Evolutionary conservation across 163 green algal genomes (phyloP).

Genomic region (Trebouxia gelatinosa): DNA sequence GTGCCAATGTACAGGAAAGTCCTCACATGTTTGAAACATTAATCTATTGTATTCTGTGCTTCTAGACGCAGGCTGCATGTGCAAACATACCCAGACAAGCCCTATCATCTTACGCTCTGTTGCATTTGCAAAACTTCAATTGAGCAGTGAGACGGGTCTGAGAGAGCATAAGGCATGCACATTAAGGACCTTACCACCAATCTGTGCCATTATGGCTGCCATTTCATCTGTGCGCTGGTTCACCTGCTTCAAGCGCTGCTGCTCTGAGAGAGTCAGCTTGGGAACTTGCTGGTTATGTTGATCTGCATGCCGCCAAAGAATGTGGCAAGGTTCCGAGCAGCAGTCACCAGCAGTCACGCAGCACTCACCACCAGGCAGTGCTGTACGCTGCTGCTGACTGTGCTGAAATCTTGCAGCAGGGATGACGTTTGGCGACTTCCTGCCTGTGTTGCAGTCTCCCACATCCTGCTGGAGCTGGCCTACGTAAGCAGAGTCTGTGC

Average conservation of each 20-base stretch:
- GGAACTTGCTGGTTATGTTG: not conserved
- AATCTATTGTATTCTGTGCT: conserved; percentile 1
- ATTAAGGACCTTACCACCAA: too few relatives aligned
- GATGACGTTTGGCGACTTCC: not conserved
- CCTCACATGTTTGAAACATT: too few relatives aligned
- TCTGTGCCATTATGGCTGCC: conserved; percentile 2
- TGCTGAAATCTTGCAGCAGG: not conserved
- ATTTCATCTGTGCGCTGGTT: not conserved
- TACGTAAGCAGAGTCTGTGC: not conserved
- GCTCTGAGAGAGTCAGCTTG: not conserved
- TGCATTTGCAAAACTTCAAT: not conserved
- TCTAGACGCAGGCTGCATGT: not conserved
- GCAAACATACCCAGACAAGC: not conserved
- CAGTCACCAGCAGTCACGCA: not conserved
- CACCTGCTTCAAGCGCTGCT: conserved; percentile 6
- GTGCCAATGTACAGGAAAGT: too few relatives aligned
- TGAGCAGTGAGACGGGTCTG: too few relatives aligned
- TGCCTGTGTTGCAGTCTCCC: not conserved
- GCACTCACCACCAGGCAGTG: not conserved
- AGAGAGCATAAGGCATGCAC: too few relatives aligned
- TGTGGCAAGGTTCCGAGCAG: not conserved
- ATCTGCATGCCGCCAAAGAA: not conserved
- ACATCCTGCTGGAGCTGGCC: not conserved
- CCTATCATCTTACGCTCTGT: not conserved
- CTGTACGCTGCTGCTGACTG: not conserved